These are phyloP conservation scores for Clonostachys solani DNA, from an alignment of 2,329 filamentous ascomycete species.

Conservation along the genomic window DNA sequence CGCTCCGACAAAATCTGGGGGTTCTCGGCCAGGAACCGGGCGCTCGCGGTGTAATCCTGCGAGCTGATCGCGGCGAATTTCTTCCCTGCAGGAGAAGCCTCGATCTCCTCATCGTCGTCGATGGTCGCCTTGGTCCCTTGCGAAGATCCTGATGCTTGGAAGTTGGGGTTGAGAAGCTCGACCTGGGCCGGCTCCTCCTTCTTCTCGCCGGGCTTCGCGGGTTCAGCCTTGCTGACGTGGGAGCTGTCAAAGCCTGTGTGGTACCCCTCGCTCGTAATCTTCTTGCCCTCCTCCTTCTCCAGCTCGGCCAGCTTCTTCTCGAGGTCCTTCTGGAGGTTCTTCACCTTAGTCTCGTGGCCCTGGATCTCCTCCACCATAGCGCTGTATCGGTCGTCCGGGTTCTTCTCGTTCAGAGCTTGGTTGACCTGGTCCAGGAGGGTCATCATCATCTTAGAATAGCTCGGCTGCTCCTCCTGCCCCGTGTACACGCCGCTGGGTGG, in stretches of 20 bases:
- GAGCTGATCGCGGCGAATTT: constrained; percentile 76
- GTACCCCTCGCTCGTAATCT: constrained; percentile 91
- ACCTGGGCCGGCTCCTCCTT: constrained; percentile 40
- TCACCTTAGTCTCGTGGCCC: constrained; percentile 73
- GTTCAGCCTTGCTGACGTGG: constrained; percentile 60
- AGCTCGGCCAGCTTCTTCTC: constrained; percentile 71
- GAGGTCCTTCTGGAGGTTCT: constrained; percentile 72
- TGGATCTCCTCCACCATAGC: constrained; percentile 77
- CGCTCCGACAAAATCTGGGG: constrained; percentile 75
- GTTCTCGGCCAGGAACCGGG: constrained; percentile 75
- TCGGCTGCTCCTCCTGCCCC: constrained; percentile 69
- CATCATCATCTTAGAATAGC: constrained; percentile 98
- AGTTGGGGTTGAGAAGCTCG: constrained; percentile 73
- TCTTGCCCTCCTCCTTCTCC: constrained; percentile 77
- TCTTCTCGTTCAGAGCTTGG: constrained; percentile 73
- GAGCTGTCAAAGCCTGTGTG: constrained; percentile 90
- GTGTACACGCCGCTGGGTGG: constrained; percentile 76
- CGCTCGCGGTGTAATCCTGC: constrained; percentile 67
- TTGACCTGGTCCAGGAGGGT: constrained; percentile 93
- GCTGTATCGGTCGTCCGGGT: constrained; percentile 62
- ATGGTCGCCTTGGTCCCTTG: constrained; percentile 21
- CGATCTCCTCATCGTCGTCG: constrained; percentile 68
- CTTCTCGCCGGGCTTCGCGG: constrained; percentile 29
- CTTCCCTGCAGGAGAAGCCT: constrained; percentile 74
- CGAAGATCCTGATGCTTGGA: constrained; percentile 8